phyloP scores from a whole-genome alignment of 441 rosid genomes.

The Daphne laureola region DNA sequence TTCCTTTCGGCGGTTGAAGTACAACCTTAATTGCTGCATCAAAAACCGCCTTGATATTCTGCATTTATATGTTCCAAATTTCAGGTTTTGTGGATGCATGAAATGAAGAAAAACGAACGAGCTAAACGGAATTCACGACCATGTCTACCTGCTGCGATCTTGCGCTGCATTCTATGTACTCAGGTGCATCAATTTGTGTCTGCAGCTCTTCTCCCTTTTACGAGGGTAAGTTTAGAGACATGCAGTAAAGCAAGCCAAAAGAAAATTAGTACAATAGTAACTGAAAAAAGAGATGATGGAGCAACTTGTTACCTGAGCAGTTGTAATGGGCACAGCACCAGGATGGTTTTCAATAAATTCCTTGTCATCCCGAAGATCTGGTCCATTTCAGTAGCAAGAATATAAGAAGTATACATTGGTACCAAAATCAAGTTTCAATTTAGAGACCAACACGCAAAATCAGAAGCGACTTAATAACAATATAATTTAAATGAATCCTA shows the following conservation, averaged over 20 bases:
- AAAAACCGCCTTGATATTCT: constrained; percentile 74
- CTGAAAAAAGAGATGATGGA: constrained; percentile 4
- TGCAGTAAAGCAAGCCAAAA: background rate
- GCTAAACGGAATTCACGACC: background rate
- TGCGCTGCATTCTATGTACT: constrained; percentile 70
- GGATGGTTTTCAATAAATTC: constrained; percentile 68
- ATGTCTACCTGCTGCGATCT: constrained; percentile 58
- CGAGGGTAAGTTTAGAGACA: background rate
- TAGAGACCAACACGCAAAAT: too few relatives aligned
- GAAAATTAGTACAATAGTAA: background rate
- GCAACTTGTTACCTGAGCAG: constrained; percentile 40
- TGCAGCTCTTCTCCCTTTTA: constrained; percentile 69
- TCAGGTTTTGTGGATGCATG: constrained; percentile 7
- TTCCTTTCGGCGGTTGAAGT: constrained; percentile 69
- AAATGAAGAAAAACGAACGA: background rate
- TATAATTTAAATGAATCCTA: too few relatives aligned
- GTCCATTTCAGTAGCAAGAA: constrained; percentile 12
- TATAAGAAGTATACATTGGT: constrained; percentile 1
- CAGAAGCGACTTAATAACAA: too few relatives aligned
- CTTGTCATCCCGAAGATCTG: constrained; percentile 79
- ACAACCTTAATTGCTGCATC: constrained; percentile 75
- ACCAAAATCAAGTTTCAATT: background rate
- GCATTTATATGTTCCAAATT: constrained; percentile 17
- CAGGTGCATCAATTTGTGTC: constrained; percentile 59
- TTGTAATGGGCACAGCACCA: constrained; percentile 66